Conservation (phyloP, 1,284 basidiomycete species). For the Lignosus rhinocerotis region DNA sequence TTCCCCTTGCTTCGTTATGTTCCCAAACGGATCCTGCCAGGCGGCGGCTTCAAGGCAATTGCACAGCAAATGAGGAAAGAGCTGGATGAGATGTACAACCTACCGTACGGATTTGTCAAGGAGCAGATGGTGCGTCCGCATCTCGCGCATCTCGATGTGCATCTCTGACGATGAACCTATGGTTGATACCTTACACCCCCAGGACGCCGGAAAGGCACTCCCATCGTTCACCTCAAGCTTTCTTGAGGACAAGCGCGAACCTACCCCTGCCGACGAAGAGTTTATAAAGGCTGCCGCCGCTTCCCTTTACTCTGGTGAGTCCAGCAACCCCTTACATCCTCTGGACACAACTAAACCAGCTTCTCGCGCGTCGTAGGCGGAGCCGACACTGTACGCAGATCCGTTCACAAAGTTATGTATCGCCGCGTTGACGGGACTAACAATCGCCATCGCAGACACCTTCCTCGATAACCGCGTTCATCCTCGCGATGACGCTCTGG, state of each 20-base stretch:
- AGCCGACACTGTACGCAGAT: slow-evolving; percentile 31
- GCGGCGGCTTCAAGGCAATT: slow-evolving; percentile 33
- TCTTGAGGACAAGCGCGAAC: slow-evolving; percentile 27
- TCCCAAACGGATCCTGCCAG: slow-evolving; percentile 39
- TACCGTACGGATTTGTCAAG: slow-evolving; percentile 36
- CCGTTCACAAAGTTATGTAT: slow-evolving; percentile 1
- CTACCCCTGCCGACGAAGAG: slow-evolving; percentile 33
- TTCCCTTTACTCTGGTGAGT: slow-evolving; percentile 40
- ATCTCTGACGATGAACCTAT: background rate
- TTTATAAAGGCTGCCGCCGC: slow-evolving; percentile 41
- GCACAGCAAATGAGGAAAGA: slow-evolving; percentile 34
- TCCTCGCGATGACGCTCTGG: slow-evolving; percentile 39
- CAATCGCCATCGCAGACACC: slow-evolving; percentile 24
- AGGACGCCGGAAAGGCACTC: slow-evolving; percentile 1
- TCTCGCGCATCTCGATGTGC: background rate
- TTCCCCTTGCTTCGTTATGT: slow-evolving; percentile 38
- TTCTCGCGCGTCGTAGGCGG: background rate
- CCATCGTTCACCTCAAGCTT: slow-evolving; percentile 34
- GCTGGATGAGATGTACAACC: slow-evolving; percentile 34
- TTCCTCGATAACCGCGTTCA: slow-evolving; percentile 33
- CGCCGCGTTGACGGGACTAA: background rate
- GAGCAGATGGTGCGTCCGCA: slow-evolving; percentile 35
- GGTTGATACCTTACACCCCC: background rate
- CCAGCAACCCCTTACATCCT: background rate
- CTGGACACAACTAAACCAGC: background rate